phyloP scores from a whole-genome alignment of 2,329 filamentous ascomycete genomes.

The Penicillium italicum region DNA sequence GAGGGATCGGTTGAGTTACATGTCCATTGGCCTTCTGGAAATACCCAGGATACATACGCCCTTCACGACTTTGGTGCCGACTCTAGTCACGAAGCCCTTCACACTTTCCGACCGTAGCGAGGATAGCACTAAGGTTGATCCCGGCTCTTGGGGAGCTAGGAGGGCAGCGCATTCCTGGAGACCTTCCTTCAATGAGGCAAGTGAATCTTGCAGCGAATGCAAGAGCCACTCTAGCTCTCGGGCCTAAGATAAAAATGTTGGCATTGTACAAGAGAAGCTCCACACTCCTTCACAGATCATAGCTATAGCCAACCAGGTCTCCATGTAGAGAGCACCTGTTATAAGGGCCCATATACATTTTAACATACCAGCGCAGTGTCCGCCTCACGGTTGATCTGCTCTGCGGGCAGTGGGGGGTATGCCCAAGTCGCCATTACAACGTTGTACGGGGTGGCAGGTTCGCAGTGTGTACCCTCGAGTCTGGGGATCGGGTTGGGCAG shows the following conservation, averaged over 20 bases:
- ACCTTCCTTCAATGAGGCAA: conserved; percentile 62
- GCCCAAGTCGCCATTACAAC: conserved; percentile 57
- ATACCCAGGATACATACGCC: conserved; percentile 58
- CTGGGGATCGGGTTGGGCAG: not conserved
- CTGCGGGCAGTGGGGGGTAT: conserved; percentile 55
- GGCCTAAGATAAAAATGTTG: conserved; percentile 36
- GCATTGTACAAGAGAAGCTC: conserved; percentile 13
- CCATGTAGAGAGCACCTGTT: not conserved
- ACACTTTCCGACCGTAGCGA: conserved; percentile 82
- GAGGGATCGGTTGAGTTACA: not conserved
- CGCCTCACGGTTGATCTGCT: conserved; percentile 51
- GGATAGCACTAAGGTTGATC: conserved; percentile 84
- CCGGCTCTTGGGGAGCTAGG: conserved; percentile 77
- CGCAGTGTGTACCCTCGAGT: not conserved
- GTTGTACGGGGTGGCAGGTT: not conserved
- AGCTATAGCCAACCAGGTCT: not conserved
- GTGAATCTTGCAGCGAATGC: conserved; percentile 57
- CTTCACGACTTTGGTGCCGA: conserved; percentile 87
- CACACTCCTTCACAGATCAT: conserved; percentile 1
- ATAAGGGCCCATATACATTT: conserved; percentile 6
- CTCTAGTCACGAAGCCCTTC: conserved; percentile 86
- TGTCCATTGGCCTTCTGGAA: not conserved
- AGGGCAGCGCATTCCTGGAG: conserved; percentile 86
- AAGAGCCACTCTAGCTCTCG: conserved; percentile 64
- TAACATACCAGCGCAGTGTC: conserved; percentile 50